A percentile compares a stretch with the other conserved stretches of the same genome.
Evolutionary conservation across 2,329 filamentous ascomycete genomes (phyloP).

Genomic region (Alternaria consortialis): DNA sequence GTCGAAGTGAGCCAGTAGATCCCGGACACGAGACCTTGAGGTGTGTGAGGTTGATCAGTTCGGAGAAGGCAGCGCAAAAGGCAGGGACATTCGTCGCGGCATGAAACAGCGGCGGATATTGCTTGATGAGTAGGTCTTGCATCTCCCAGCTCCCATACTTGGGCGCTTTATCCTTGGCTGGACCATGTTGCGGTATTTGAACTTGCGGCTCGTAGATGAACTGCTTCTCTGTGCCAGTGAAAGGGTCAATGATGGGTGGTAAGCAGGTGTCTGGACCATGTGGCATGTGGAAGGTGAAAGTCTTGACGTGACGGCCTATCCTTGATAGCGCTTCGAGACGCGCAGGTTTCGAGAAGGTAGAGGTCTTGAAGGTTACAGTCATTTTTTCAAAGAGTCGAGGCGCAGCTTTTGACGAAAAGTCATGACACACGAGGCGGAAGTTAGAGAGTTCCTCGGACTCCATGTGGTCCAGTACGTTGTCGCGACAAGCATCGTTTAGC

Average conservation of each 20-base stretch:
- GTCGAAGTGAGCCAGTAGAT: slow-evolving; percentile 71
- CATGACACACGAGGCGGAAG: slow-evolving; percentile 72
- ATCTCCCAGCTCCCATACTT: slow-evolving; percentile 84
- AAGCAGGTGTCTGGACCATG: slow-evolving; percentile 82
- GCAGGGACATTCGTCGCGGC: slow-evolving; percentile 86
- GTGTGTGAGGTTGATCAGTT: slow-evolving; percentile 75
- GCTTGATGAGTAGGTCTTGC: slow-evolving; percentile 81
- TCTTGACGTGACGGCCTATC: slow-evolving; percentile 81
- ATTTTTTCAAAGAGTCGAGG: slow-evolving; percentile 74
- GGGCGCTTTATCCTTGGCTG: slow-evolving; percentile 67
- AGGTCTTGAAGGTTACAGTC: slow-evolving; percentile 74
- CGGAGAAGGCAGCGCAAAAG: slow-evolving; percentile 77
- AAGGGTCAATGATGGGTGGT: slow-evolving; percentile 81
- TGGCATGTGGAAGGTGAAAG: slow-evolving; percentile 78
- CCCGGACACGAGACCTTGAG: slow-evolving; percentile 80
- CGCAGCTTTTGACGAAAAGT: slow-evolving; percentile 75
- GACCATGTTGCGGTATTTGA: slow-evolving; percentile 62
- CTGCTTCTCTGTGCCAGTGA: slow-evolving; percentile 77
- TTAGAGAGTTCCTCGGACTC: slow-evolving; percentile 54
- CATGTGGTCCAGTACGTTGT: slow-evolving; percentile 54
- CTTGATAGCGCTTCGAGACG: slow-evolving; percentile 77
- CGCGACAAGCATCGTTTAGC: slow-evolving; percentile 58
- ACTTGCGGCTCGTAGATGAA: slow-evolving; percentile 84
- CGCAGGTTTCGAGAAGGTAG: slow-evolving; percentile 77
- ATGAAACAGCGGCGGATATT: slow-evolving; percentile 90